These are phyloP conservation scores for Coemansia sp. DNA, from an alignment of 192 early-diverging fungal genomes.

Conservation along the genomic window DNA sequence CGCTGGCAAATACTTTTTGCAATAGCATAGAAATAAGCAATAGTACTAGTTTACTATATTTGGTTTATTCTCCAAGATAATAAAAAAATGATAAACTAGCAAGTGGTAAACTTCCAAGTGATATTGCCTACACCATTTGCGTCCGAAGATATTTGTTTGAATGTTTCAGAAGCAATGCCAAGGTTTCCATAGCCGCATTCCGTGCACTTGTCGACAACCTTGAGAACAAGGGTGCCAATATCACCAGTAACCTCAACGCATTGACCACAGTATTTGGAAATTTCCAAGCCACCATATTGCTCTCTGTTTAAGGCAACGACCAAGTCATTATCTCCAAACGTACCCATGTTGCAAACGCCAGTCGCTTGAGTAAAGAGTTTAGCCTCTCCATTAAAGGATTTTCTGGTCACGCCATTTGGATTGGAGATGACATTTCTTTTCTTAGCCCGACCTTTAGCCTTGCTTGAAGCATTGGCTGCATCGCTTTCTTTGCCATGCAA, in stretches of 20 bases:
- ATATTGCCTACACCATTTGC: constrained; percentile 27
- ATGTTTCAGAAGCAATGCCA: constrained; percentile 53
- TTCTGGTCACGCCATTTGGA: too few species aligned
- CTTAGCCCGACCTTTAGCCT: too few species aligned
- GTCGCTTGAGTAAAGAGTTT: constrained; percentile 20
- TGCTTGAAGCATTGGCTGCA: too few species aligned
- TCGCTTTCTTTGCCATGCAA: too few species aligned
- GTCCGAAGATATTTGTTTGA: constrained; percentile 28
- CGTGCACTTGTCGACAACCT: constrained; percentile 55
- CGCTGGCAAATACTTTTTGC: too few species aligned
- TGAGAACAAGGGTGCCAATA: constrained; percentile 49
- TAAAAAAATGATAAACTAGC: constrained; percentile 1
- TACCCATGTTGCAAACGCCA: constrained; percentile 23
- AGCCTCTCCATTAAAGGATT: constrained; percentile 16
- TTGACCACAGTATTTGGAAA: constrained; percentile 46
- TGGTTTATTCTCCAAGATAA: neutral
- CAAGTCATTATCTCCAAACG: constrained; percentile 14
- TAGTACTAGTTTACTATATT: too few species aligned
- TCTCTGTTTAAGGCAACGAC: constrained; percentile 47
- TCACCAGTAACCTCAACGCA: constrained; percentile 46
- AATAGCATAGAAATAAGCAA: too few species aligned
- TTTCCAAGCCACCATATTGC: constrained; percentile 45
- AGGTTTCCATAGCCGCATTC: constrained; percentile 41
- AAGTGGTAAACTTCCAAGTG: constrained; percentile 37
- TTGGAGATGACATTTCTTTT: neutral